Evolutionary conservation across 2,329 filamentous ascomycete genomes (phyloP).

Genomic region (Talaromyces pinophilus): DNA sequence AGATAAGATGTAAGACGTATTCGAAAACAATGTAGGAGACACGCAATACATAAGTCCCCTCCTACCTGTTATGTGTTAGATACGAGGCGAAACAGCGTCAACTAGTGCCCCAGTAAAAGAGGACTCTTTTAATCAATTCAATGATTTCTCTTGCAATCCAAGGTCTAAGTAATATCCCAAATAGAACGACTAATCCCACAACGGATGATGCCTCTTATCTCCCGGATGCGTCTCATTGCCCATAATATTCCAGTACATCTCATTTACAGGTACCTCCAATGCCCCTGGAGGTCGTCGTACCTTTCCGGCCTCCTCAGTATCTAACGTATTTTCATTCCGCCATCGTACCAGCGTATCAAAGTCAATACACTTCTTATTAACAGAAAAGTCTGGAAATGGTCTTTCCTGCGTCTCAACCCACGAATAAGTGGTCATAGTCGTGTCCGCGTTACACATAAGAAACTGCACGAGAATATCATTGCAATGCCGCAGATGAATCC

Average conservation of each 20-base stretch:
- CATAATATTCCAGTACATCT: slow-evolving; percentile 22
- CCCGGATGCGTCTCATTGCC: slow-evolving; percentile 21
- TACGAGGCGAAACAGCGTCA: too few relatives aligned
- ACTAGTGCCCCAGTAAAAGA: too few relatives aligned
- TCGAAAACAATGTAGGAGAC: too few relatives aligned
- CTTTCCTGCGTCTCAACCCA: slow-evolving; percentile 35
- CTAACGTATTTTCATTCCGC: slow-evolving; percentile 24
- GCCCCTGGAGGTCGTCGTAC: slow-evolving; percentile 21
- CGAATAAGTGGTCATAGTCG: slow-evolving; percentile 36
- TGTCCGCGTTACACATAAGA: slow-evolving; percentile 36
- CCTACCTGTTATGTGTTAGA: too few relatives aligned
- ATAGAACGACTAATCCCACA: slow-evolving; percentile 3
- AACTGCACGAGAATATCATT: slow-evolving; percentile 40
- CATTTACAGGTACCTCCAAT: slow-evolving; percentile 12
- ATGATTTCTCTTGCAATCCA: background rate
- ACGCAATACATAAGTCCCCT: too few relatives aligned
- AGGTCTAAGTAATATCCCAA: background rate
- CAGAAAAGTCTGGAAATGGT: slow-evolving; percentile 38
- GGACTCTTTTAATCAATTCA: too few relatives aligned
- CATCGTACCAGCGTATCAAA: slow-evolving; percentile 28
- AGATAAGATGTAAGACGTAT: too few relatives aligned
- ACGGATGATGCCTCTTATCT: slow-evolving; percentile 21
- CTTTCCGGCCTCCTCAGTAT: slow-evolving; percentile 18
- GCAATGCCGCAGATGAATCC: slow-evolving; percentile 39
- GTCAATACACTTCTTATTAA: slow-evolving; percentile 36